These are phyloP conservation scores for Pichia heedii DNA, from an alignment of 805 yeast genomes.

Conservation along the genomic window DNA sequence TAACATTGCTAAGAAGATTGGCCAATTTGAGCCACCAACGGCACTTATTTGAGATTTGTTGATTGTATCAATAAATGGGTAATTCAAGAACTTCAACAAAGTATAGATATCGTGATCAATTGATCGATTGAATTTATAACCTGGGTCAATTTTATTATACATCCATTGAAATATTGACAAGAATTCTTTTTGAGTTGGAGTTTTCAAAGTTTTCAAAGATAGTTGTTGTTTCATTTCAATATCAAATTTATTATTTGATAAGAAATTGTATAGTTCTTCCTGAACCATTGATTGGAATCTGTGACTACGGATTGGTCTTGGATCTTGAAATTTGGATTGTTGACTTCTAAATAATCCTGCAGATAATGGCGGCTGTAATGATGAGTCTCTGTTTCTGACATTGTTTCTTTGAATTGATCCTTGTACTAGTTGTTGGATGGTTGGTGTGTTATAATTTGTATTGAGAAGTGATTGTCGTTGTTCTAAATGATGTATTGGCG, in stretches of 20 bases:
- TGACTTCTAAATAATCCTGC: neutral
- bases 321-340: conserved; percentile 35
- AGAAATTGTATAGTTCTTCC: conserved; percentile 57
- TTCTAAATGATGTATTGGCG: neutral
- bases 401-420: conserved; percentile 20
- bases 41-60: conserved; percentile 83
- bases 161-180: conserved; percentile 70
- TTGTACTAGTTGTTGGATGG: conserved; percentile 21
- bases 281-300: conserved; percentile 57
- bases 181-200: conserved; percentile 86
- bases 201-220: conserved; percentile 51
- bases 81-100: conserved; percentile 53
- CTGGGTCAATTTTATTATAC: conserved; percentile 71
- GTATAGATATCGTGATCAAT: conserved; percentile 70
- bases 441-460: neutral
- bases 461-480: neutral
- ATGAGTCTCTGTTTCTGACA: conserved; percentile 5
- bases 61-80: conserved; percentile 74
- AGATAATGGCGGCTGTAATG: conserved; percentile 7
- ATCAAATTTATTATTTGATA: conserved; percentile 59
- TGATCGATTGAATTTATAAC: conserved; percentile 55
- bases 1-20: conserved; percentile 68
- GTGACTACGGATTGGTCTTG: conserved; percentile 71
- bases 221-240: conserved; percentile 65
- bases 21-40: conserved; percentile 88